phyloP scores from a whole-genome alignment of 2,329 filamentous ascomycete species.

The Nothophoma quercina region DNA sequence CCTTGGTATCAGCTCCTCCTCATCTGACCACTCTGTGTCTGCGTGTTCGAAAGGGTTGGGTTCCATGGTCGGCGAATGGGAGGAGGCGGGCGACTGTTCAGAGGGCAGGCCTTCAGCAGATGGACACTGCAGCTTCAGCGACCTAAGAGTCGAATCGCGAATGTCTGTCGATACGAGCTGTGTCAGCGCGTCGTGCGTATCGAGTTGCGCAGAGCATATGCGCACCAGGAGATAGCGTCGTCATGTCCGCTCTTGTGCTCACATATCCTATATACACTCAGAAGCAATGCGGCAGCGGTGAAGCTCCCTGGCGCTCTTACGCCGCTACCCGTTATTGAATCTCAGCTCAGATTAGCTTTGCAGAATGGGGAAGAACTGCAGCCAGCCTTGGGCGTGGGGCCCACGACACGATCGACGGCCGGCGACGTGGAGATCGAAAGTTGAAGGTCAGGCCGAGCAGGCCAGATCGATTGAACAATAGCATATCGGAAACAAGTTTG shows the following conservation, averaged over 20 bases:
- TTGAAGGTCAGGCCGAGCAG: conserved; percentile 1
- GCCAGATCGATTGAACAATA: conserved; percentile 2
- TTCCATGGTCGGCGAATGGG: conserved; percentile 27
- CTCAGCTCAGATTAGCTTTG: conserved; percentile 13
- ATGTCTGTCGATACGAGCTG: conserved; percentile 39
- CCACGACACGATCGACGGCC: conserved; percentile 14
- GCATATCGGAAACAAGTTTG: conserved; percentile 13
- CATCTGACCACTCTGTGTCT: conserved; percentile 48
- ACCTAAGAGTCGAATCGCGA: conserved; percentile 46
- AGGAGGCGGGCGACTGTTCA: conserved; percentile 26
- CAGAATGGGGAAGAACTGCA: conserved; percentile 8
- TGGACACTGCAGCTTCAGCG: conserved; percentile 47
- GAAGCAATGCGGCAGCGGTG: conserved; percentile 11
- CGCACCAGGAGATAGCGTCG: conserved; percentile 38
- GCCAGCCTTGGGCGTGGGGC: conserved; percentile 14
- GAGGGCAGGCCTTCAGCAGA: conserved; percentile 44
- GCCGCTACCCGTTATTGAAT: conserved; percentile 6
- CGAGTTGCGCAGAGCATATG: conserved; percentile 15
- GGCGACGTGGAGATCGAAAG: conserved; percentile 10
- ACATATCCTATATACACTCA: conserved; percentile 19
- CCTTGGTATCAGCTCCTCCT: conserved; percentile 47
- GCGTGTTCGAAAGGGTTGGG: conserved; percentile 42
- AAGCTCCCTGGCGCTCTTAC: conserved; percentile 11
- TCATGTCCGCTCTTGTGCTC: conserved; percentile 28
- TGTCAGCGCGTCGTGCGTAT: conserved; percentile 30